Conservation (phyloP, 169 alveolate genomes). For the Prorocentrum cordatum region DNA sequence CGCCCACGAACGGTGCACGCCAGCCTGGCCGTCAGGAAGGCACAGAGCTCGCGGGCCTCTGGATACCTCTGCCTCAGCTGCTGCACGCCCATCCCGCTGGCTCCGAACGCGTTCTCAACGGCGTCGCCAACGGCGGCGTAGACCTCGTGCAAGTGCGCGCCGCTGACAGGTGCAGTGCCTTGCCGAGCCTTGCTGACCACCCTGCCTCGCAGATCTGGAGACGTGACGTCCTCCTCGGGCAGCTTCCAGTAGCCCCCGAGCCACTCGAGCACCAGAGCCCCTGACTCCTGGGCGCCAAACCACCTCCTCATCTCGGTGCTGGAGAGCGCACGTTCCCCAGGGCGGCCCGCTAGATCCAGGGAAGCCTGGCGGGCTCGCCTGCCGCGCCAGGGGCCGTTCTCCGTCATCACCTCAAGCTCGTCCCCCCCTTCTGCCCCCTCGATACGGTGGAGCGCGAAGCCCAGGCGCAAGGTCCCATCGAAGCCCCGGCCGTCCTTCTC, state of each 20-base stretch:
- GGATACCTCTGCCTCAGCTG: background rate
- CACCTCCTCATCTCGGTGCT: background rate
- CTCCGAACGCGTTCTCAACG: background rate
- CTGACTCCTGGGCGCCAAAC: background rate
- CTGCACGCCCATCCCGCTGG: background rate
- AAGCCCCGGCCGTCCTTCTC: constrained; percentile 10
- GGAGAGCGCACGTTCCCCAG: background rate
- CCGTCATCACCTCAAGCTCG: background rate
- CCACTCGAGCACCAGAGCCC: constrained; percentile 12
- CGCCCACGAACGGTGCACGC: constrained; percentile 31
- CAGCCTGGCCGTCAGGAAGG: constrained; percentile 16
- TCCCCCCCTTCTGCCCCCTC: background rate
- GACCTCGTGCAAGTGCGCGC: constrained; percentile 3
- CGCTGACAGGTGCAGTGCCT: constrained; percentile 39
- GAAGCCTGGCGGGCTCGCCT: background rate
- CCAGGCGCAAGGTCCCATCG: constrained; percentile 43
- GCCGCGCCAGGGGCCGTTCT: background rate
- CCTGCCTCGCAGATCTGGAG: background rate
- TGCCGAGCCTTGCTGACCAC: constrained; percentile 32
- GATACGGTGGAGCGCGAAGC: constrained; percentile 20
- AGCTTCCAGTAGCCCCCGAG: constrained; percentile 60
- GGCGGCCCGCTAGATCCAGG: background rate
- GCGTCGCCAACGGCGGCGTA: background rate
- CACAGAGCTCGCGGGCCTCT: background rate
- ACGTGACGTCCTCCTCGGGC: constrained; percentile 13